phyloP scores from a whole-genome alignment of 306 rosid species.

The Cercis canadensis region DNA sequence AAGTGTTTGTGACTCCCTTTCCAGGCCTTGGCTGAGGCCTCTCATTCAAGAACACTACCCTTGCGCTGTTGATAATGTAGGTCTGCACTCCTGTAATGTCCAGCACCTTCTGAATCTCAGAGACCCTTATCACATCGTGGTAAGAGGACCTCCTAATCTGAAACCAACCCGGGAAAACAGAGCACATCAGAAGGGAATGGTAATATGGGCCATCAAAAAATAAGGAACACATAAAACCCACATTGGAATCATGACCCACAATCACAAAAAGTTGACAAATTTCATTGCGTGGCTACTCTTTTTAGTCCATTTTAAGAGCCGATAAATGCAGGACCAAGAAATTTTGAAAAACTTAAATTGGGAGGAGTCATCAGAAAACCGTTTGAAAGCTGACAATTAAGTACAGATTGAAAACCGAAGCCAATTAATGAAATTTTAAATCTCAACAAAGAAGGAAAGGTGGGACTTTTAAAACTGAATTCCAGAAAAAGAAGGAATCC shows the following conservation, averaged over 20 bases:
- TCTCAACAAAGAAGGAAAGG: slow-evolving; percentile 6
- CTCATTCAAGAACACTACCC: slow-evolving; percentile 93
- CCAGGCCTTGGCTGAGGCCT: slow-evolving; percentile 99
- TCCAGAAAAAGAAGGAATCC: slow-evolving; percentile 28
- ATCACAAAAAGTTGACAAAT: slow-evolving; percentile 16
- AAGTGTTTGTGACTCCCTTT: slow-evolving; percentile 95
- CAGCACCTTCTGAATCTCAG: slow-evolving; percentile 92
- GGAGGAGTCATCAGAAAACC: not conserved
- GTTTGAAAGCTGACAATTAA: slow-evolving; percentile 9
- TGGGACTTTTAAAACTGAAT: not conserved
- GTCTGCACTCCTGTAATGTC: slow-evolving; percentile 95
- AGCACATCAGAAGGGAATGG: slow-evolving; percentile 17
- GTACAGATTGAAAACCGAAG: slow-evolving; percentile 16
- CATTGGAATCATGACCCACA: slow-evolving; percentile 24
- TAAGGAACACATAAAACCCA: not conserved
- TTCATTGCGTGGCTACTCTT: not conserved
- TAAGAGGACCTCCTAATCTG: slow-evolving; percentile 98
- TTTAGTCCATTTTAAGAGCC: slow-evolving; percentile 14
- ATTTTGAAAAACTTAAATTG: not conserved
- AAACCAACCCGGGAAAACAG: not conserved
- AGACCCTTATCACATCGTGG: slow-evolving; percentile 92
- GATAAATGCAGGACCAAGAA: slow-evolving; percentile 36
- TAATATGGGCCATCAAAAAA: not conserved
- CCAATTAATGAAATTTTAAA: slow-evolving; percentile 23
- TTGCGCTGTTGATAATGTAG: slow-evolving; percentile 96